Percentiles rank a stretch among this genome's conserved stretches.
Evolutionary conservation across 352 stramenopile species (phyloP).

Genomic region (Aphanomyces cochlioides): DNA sequence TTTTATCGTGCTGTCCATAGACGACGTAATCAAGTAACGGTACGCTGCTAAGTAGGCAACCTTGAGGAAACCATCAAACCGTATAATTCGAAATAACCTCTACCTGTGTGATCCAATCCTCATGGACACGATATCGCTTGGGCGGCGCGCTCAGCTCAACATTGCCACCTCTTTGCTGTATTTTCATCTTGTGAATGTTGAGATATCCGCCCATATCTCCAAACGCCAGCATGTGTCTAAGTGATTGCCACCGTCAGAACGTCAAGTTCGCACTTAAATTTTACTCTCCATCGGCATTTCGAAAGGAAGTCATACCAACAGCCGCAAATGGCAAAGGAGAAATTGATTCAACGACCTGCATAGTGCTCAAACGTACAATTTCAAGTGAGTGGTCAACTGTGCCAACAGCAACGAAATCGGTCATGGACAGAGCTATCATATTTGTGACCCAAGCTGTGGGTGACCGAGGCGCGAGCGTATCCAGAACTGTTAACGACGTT

Average conservation of each 20-base stretch:
- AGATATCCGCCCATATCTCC: constrained; percentile 12
- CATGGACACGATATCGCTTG: neutral
- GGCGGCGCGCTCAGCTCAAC: neutral
- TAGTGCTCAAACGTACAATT: constrained; percentile 7
- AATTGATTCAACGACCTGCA: neutral
- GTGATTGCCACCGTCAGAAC: neutral
- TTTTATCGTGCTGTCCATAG: constrained; percentile 12
- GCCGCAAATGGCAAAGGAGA: neutral
- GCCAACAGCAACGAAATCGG: constrained; percentile 4
- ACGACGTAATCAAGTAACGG: constrained; percentile 3
- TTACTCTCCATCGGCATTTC: constrained; percentile 14
- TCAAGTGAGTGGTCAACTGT: neutral
- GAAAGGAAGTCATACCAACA: constrained; percentile 10
- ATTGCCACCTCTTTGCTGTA: too few relatives aligned
- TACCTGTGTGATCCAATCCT: constrained; percentile 21
- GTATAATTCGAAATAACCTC: neutral
- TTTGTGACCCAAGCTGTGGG: constrained; percentile 3
- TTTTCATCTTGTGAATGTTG: neutral
- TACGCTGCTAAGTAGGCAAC: constrained; percentile 4
- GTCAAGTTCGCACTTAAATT: neutral
- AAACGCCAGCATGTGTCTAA: constrained; percentile 16
- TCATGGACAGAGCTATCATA: constrained; percentile 5
- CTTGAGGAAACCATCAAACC: neutral
- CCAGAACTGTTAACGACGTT: neutral
- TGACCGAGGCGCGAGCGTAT: neutral